Evolutionary conservation across 257 asterid species (phyloP), one percentile per base, ranked within the genome.

Genomic region (Salvia hispanica): DNA sequence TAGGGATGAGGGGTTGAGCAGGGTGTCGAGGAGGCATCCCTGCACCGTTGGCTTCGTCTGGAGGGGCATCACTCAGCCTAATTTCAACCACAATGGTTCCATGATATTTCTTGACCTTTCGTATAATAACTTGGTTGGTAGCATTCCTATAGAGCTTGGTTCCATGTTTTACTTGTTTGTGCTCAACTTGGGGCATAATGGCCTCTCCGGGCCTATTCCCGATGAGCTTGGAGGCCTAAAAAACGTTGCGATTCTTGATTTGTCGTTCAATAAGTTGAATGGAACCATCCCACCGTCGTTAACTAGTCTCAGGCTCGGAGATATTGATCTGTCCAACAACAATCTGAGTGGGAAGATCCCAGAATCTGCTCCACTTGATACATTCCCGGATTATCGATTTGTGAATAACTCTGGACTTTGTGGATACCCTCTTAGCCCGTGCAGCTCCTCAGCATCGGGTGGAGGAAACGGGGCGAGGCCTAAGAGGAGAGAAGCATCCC

Each of bases 81-180:
- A 95, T 3, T 92, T 92, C 82, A 87, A 83, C 52, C 91, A 88
- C 66, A 92, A 92, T 58, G 98, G 98, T 8, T 87, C 97, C 28
- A 89, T 92, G 98, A 82, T 92, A 9, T 88, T 89, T 77, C 96
- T 92, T 21, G 98, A 92, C 71, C 84, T 92, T 34, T 89, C 98
- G 6, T 81, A 85, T 56, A 92, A 92, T 71, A 72, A 77, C 54
- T 69, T 92, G 79, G 88, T 63, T 25, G 98, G 98, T 8, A 77
- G 82, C 31, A 89, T 92, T 31, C 98, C 98, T 0, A 83, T 80
- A 82, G 95, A 92, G 83, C 82, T 92, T 6, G 96, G 96, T 8
- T 62, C 80, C 2, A 80, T 86, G 95, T 85, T 75, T 76, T 92
- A 87, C 79, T 82, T 90, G 58, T 77, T 70, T 4, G 78, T 92